Conservation (phyloP, 352 stramenopile genomes). For the Phytophthora tubulina region DNA sequence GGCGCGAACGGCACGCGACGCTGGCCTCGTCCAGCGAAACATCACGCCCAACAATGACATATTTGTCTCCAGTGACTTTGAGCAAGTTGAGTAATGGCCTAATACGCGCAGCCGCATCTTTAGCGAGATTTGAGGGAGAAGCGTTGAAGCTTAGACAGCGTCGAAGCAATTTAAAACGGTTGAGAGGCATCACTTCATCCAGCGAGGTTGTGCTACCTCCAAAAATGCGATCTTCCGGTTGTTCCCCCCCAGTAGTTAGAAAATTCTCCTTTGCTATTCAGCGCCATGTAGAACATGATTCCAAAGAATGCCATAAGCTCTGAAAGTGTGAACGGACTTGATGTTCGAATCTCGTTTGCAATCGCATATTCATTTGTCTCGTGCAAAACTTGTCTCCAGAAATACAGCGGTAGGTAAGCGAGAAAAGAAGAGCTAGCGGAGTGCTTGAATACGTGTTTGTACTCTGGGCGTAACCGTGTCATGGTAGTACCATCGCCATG, state of each 20-base stretch:
- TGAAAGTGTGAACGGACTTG: neutral
- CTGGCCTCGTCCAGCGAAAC: neutral
- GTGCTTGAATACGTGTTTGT: neutral
- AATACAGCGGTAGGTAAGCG: constrained; percentile 5
- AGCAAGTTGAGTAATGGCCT: constrained; percentile 1
- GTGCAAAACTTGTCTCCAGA: constrained; percentile 7
- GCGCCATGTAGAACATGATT: constrained; percentile 14
- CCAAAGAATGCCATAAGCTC: constrained; percentile 20
- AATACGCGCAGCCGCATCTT: constrained; percentile 10
- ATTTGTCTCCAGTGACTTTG: constrained; percentile 1
- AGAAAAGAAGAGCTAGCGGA: constrained; percentile 1
- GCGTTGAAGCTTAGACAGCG: constrained; percentile 1
- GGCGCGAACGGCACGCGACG: constrained; percentile 1
- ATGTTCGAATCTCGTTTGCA: neutral
- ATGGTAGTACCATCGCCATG: too few relatives aligned
- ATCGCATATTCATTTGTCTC: constrained; percentile 5
- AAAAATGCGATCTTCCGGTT: neutral
- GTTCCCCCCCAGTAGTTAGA: constrained; percentile 3
- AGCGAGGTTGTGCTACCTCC: too few relatives aligned
- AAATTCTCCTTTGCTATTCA: constrained; percentile 10
- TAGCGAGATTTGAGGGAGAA: too few relatives aligned
- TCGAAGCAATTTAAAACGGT: neutral
- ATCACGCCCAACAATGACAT: neutral
- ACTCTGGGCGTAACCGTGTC: too few relatives aligned
- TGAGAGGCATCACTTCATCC: too few relatives aligned